Percentiles rank a stretch among this genome's conserved stretches.
These are phyloP conservation scores for Spergularia azorica DNA, from an alignment of 179 eudicot genomes.

Conservation along the genomic window DNA sequence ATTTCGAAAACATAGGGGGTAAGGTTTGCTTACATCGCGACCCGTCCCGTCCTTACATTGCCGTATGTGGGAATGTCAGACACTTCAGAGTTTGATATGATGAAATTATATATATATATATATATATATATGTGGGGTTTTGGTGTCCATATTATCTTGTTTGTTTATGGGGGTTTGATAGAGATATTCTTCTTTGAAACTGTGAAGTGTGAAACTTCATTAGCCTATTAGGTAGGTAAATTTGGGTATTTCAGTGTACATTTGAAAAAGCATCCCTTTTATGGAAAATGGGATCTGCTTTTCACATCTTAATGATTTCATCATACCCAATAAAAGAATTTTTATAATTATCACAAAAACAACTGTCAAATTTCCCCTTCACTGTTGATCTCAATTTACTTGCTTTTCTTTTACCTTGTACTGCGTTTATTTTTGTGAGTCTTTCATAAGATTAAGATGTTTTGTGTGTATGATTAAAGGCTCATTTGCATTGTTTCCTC, in stretches of 20 bases:
- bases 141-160: neutral
- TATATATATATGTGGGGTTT: neutral
- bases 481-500: conserved; percentile 23
- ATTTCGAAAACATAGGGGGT: too few species aligned
- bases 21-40: too few species aligned
- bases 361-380: conserved; percentile 12
- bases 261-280: conserved; percentile 52
- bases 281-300: conserved; percentile 76
- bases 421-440: neutral
- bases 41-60: too few species aligned
- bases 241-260: conserved; percentile 55
- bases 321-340: conserved; percentile 38
- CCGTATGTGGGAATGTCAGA: too few species aligned
- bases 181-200: conserved; percentile 46
- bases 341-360: conserved; percentile 29
- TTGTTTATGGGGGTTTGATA: conserved; percentile 32
- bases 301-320: conserved; percentile 36
- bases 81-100: too few species aligned
- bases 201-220: conserved; percentile 44
- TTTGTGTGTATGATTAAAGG: conserved; percentile 1
- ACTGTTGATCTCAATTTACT: neutral
- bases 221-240: conserved; percentile 18
- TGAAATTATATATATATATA: neutral
- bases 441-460: neutral
- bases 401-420: neutral